These are phyloP conservation scores for Luffa aegyptiaca DNA, from an alignment of 306 rosid genomes.

Conservation along the genomic window DNA sequence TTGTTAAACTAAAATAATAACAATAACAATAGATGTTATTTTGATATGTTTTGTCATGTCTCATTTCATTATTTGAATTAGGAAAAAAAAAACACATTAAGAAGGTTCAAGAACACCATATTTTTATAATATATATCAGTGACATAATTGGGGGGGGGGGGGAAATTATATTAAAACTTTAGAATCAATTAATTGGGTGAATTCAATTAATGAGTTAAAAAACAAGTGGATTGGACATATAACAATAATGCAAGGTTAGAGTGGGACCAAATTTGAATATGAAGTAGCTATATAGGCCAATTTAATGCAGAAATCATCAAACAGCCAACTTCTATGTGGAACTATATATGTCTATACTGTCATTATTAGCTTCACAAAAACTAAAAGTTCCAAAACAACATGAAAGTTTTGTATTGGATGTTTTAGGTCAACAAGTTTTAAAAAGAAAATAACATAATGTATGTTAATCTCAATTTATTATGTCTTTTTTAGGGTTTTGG, in stretches of 20 bases:
- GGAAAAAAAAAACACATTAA: background rate
- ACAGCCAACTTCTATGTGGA: background rate
- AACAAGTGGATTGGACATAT: conserved; percentile 7
- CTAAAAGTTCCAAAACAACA: conserved; percentile 1
- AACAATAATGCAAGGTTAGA: background rate
- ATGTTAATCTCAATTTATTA: background rate
- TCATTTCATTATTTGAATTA: background rate
- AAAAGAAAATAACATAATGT: background rate
- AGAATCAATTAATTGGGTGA: background rate
- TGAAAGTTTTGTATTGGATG: background rate
- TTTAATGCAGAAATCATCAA: conserved; percentile 7
- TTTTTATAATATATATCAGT: background rate
- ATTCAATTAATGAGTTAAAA: background rate
- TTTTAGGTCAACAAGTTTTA: background rate
- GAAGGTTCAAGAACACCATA: background rate
- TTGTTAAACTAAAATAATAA: too few species aligned
- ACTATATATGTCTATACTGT: background rate
- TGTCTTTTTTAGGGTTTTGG: background rate
- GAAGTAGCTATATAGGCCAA: background rate
- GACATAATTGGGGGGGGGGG: background rate
- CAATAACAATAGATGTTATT: background rate
- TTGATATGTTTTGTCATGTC: background rate
- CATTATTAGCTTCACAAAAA: conserved; percentile 6
- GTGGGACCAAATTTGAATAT: conserved; percentile 3
- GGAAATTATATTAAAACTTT: background rate